Base-by-base conservation (phyloP, 768 basidiomycete genomes). In the Agaricus blazei region DNA sequence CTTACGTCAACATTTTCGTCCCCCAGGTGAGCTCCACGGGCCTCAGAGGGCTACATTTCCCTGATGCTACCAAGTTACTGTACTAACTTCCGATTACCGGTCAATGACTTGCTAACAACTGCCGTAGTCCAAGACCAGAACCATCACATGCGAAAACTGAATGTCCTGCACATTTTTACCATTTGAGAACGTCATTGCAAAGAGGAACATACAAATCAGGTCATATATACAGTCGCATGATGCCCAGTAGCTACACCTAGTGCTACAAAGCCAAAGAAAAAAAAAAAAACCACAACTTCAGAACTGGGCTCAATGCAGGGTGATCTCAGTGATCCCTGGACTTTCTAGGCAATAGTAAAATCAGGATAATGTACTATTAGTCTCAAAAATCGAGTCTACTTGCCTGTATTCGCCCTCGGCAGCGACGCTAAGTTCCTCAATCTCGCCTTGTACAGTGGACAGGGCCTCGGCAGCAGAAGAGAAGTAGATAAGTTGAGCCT, bases 351-450 rank as follows among this genome's bases (percentile, higher is more conserved):
- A 38, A 24, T 7, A 1, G 7, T 58, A 26, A 29, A 36, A 23
- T 34, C 28, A 28, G 19, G 31, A 37, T 14, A 19, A 46, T 36
- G 4, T 36, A 6, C 8, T 9, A 23, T 3, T 1, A 31, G 23
- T 50, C 19, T 26, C 9, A 57, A 31, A 4, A 46, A 26, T 29
- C 48, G 24, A 34, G 4, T 5, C 2, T 5, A 34, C 61, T 60
- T 59, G 92, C 87, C 95, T 88, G 76, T 96, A 98, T 67, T 95
- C 92, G 56, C 91, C 92, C 71, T 98, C 95, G 0, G 95, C 93
- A 45, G 92, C 91, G 34, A 94, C 88, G 57, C 85, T 87, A 61
- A 96, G 79, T 62, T 98, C 94, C 60, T 97, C 95, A 47, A 98
- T 88, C 68, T 97, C 93, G 48, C 90, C 90, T 68, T 95, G 92